Evolutionary conservation across 805 yeast genomes (phyloP), one percentile per base, ranked within the genome.

Genomic region (Schwanniomyces pseudopolymorphus): DNA sequence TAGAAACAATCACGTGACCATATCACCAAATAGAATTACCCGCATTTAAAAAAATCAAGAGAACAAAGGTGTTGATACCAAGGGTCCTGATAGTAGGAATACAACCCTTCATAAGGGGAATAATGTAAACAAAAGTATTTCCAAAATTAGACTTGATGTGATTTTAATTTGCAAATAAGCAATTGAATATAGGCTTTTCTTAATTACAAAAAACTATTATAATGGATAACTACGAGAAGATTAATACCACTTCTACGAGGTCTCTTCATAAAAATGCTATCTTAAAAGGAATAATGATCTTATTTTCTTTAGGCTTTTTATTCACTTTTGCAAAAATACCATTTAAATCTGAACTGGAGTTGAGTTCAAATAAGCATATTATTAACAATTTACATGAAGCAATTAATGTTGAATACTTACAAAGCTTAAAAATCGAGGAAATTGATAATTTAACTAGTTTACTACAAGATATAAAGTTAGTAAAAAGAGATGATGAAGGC

Each of bases 61-160:
- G n/a, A 36, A 36, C 19, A 20, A 21, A 20, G 39, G 25, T 36
- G 9, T 20, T 31, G 35, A 31, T 16, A 31, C 5, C 6, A 14
- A 17, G 16, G 19, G 35, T 16, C 16, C 16, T 31, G 8, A 17
- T 7, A 11, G 13, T 27, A 20, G 17, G 13, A 21, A 16, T 7
- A 22, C 11, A 22, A 17, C 33, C 33, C 16, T 17, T 33, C 3
- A n/a, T 33, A 24, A 11, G n/a, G 16, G 39, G 33, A 42, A 31
- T 31, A 33, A 42, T 14, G 44, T 42, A 42, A 42, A 42, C 37
- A 42, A 33, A 33, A 24, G 10, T 22, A 42, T 42, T 42, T n/a
- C 44, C 44, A 33, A 42, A 42, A 41, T 33, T 33, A 42, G 44
- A 33, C 9, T 19, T 31, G 20, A 31, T 14, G 35, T 27, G 11